Percentiles rank a stretch among this genome's conserved stretches.
Conservation (phyloP, 225 moss, liverwort and hornwort genomes). For the Sphagnum contortum region DNA sequence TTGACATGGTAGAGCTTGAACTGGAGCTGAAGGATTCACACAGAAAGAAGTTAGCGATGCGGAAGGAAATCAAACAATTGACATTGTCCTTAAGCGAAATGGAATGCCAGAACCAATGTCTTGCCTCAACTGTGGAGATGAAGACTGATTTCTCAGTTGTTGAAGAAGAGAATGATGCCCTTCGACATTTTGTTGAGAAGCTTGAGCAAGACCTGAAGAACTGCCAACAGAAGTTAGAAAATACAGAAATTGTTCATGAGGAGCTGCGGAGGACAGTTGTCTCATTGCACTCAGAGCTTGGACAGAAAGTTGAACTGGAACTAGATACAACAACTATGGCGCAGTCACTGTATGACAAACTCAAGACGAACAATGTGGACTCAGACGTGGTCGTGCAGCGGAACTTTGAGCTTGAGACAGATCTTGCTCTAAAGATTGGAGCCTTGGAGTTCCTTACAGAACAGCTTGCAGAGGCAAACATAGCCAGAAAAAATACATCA, state of each 20-base stretch:
- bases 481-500: slow-evolving; percentile 6
- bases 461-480: slow-evolving; percentile 4
- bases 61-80: slow-evolving; percentile 4
- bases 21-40: slow-evolving; percentile 5
- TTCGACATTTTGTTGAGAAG: background rate
- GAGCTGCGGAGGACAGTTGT: slow-evolving; percentile 24
- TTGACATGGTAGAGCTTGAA: slow-evolving; percentile 10
- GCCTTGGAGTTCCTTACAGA: slow-evolving; percentile 3
- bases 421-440: slow-evolving; percentile 4
- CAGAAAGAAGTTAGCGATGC: slow-evolving; percentile 17
- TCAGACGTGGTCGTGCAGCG: slow-evolving; percentile 2
- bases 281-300: slow-evolving; percentile 32
- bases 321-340: background rate
- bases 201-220: slow-evolving; percentile 9
- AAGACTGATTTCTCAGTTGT: background rate
- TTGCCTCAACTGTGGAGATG: slow-evolving; percentile 5
- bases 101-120: slow-evolving; percentile 1
- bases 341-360: slow-evolving; percentile 2
- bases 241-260: slow-evolving; percentile 30
- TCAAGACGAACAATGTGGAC: background rate
- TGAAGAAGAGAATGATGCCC: slow-evolving; percentile 9
- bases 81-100: slow-evolving; percentile 5
- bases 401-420: slow-evolving; percentile 17
- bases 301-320: slow-evolving; percentile 16
- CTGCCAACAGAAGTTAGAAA: slow-evolving; percentile 13